phyloP scores from a whole-genome alignment of 257 asterid species.

The Lavandula angustifolia region DNA sequence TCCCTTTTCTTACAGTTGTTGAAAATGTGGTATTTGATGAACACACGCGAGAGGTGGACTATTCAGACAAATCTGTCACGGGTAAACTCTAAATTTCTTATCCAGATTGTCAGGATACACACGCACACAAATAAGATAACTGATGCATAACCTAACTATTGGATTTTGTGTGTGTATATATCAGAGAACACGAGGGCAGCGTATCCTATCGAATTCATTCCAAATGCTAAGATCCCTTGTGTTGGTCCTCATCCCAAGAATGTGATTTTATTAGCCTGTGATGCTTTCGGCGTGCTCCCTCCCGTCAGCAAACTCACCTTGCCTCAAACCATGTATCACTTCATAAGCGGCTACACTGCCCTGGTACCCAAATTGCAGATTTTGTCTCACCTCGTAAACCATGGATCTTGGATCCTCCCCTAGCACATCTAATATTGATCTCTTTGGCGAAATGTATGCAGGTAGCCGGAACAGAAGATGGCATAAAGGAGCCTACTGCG shows the following conservation, averaged over 20 bases:
- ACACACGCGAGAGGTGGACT: constrained; percentile 86
- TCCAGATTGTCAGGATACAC: not conserved
- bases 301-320: constrained; percentile 89
- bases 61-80: constrained; percentile 81
- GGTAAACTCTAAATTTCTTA: constrained; percentile 30
- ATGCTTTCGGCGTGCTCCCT: constrained; percentile 95
- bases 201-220: constrained; percentile 88
- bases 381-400: too few relatives aligned
- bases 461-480: constrained; percentile 98
- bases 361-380: constrained; percentile 38
- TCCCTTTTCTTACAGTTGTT: constrained; percentile 47
- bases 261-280: constrained; percentile 86
- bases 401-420: too few relatives aligned
- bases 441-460: constrained; percentile 14
- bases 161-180: not conserved
- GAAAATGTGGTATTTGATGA: constrained; percentile 95
- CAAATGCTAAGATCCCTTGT: constrained; percentile 87
- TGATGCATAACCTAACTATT: not conserved
- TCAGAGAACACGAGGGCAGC: constrained; percentile 95
- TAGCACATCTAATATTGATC: too few relatives aligned
- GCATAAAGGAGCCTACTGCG: constrained; percentile 93
- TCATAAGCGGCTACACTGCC: constrained; percentile 96
- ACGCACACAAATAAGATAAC: too few relatives aligned
- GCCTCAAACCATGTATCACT: constrained; percentile 93
- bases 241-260: constrained; percentile 95